These are phyloP conservation scores for Nyssa sinensis DNA, from an alignment of 148 eudicot species.

Conservation along the genomic window DNA sequence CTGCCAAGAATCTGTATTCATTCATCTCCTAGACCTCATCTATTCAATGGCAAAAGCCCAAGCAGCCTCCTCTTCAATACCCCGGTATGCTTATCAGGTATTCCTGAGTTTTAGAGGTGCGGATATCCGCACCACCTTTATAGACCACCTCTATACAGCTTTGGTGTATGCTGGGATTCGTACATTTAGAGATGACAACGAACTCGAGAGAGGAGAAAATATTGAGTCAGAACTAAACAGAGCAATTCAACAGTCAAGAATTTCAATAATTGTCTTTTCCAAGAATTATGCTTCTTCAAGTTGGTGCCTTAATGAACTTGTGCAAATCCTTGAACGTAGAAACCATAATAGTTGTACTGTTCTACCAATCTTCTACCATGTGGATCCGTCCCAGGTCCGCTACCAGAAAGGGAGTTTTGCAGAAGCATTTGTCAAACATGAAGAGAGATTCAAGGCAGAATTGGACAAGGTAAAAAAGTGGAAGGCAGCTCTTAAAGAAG, in stretches of 20 bases:
- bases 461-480: neutral
- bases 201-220: neutral
- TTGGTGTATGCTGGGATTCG: neutral
- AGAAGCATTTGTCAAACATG: slow-evolving; percentile 5
- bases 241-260: neutral
- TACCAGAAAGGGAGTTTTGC: neutral
- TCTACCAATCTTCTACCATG: slow-evolving; percentile 13
- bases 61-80: too few species aligned
- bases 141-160: slow-evolving; percentile 1
- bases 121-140: neutral
- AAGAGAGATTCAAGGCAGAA: neutral
- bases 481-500: slow-evolving; percentile 5
- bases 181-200: slow-evolving; percentile 1
- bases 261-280: slow-evolving; percentile 11
- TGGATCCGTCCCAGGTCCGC: slow-evolving; percentile 8
- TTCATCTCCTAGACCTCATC: too few species aligned
- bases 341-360: neutral
- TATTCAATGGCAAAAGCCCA: too few species aligned
- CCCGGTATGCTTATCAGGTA: neutral
- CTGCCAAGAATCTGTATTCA: too few species aligned
- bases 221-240: neutral
- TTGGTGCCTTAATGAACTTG: slow-evolving; percentile 10
- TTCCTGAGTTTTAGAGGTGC: neutral
- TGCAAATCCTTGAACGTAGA: slow-evolving; percentile 7
- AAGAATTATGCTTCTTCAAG: slow-evolving; percentile 4